phyloP scores from a whole-genome alignment of 2,329 filamentous ascomycete species.

The Passalora sequoiae region DNA sequence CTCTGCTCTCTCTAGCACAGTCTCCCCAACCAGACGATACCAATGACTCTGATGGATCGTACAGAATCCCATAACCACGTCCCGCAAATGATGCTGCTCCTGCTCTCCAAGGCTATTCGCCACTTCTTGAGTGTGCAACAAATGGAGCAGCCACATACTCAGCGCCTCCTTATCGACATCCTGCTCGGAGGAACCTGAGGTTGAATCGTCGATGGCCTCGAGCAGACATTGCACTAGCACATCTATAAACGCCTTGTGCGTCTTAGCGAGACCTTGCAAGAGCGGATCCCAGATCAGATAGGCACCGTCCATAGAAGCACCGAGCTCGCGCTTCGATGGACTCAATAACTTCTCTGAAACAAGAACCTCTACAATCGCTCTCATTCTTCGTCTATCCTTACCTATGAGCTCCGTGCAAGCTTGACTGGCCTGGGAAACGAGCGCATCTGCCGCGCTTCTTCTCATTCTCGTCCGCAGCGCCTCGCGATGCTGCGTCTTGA shows the following conservation, averaged over 20 bases:
- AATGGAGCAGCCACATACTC: constrained; percentile 48
- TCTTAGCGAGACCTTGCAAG: constrained; percentile 34
- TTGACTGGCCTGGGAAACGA: constrained; percentile 7
- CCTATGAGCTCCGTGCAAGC: constrained; percentile 15
- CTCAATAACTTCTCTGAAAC: constrained; percentile 36
- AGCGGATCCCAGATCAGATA: constrained; percentile 43
- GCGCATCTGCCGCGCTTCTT: constrained; percentile 7
- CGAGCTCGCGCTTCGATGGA: constrained; percentile 34
- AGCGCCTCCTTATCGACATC: constrained; percentile 38
- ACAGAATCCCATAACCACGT: constrained; percentile 29
- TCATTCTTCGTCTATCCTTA: constrained; percentile 9
- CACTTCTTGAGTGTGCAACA: constrained; percentile 35
- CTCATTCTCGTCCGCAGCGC: constrained; percentile 35
- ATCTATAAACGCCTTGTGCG: constrained; percentile 34
- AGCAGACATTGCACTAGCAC: constrained; percentile 39
- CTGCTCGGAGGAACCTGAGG: constrained; percentile 17
- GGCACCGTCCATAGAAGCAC: constrained; percentile 39
- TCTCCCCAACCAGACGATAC: constrained; percentile 35
- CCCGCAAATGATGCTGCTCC: constrained; percentile 9
- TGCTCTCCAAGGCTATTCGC: constrained; percentile 6
- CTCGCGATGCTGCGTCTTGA: constrained; percentile 23
- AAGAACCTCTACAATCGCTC: constrained; percentile 27
- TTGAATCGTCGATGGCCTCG: constrained; percentile 31
- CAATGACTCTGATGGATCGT: constrained; percentile 37
- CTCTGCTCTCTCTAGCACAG: constrained; percentile 28